These are phyloP conservation scores for Aspergillus fijiensis DNA, from an alignment of 2,329 filamentous ascomycete species.

Conservation along the genomic window DNA sequence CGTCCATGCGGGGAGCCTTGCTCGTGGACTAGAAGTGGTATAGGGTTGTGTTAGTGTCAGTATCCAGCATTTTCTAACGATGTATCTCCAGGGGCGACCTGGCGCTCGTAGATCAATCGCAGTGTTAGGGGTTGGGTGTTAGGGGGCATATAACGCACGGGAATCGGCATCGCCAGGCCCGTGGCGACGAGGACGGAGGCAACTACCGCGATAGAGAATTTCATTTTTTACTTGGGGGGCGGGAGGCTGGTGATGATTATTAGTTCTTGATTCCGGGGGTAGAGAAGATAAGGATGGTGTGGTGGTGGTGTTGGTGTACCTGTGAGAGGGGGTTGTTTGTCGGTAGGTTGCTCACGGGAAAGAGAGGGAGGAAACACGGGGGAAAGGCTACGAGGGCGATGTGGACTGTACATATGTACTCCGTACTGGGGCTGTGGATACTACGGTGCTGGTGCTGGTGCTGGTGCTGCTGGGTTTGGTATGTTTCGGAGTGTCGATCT, in stretches of 20 bases:
- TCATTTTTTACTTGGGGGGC: constrained; percentile 3
- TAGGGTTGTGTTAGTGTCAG: neutral
- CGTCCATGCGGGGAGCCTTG: neutral
- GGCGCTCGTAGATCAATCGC: neutral
- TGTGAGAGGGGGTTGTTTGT: no score
- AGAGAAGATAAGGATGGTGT: no score
- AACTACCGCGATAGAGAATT: constrained; percentile 5
- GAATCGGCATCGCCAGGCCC: constrained; percentile 4
- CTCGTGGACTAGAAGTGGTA: neutral
- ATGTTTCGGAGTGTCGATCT: neutral
- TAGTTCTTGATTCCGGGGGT: constrained; percentile 3
- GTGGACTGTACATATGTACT: no score
- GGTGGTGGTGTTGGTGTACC: neutral
- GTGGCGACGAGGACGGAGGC: constrained; percentile 1
- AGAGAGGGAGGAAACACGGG: neutral
- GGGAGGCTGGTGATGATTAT: neutral
- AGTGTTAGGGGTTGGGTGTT: neutral
- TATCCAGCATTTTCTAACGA: neutral
- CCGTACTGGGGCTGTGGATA: no score
- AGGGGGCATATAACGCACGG: neutral
- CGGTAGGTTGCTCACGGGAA: neutral
- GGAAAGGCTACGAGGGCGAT: neutral
- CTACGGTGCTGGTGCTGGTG: no score
- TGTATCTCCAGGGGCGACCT: neutral
- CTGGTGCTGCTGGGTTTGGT: neutral